Evolutionary conservation across 768 basidiomycete species (phyloP), one percentile per base, ranked within the genome.

Genomic region (Porphyrellus cyaneotinctus): DNA sequence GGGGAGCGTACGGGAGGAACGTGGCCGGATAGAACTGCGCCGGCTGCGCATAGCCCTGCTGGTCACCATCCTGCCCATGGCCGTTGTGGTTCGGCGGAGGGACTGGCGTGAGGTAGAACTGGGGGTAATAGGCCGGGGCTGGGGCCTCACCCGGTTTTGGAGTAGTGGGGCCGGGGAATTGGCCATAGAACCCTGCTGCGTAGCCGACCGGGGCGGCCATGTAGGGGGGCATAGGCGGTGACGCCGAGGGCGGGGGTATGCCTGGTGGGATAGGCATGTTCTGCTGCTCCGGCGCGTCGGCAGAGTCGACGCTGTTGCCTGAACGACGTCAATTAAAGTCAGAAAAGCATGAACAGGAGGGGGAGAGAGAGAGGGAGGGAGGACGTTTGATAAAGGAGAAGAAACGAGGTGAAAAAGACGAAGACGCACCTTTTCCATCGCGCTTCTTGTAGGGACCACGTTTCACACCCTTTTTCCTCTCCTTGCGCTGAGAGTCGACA

Each of bases 361-460:
- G 31, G 32, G 24, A 24, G 48, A 23, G 38, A 23, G 24, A 45
- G 47, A 48, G 11, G 37, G 38, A 6, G 22, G 35, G 53, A 28
- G 51, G 24, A 36, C 37, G 64, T 61, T 57, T 58, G 44, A 51
- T 54, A 51, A 52, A 56, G 56, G 22, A 54, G 49, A 56, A 58
- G 44, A 44, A 58, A 51, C 54, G 60, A 43, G 57, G 56, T 52
- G 46, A 63, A 60, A 70, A 69, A 60, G 66, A 64, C 66, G 47
- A 58, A 67, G 57, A 71, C 84, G 71, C 66, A 89, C 88, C 81
- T 80, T 86, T 88, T 80, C 82, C 84, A 87, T 89, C 88, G 83
- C 87, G 88, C 83, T 91, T 91, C 89, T 91, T 91, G 86, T 91
- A 91, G 71, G 89, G 89, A 41, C 88, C 88, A 65, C 88, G 75